phyloP scores from a whole-genome alignment of 768 basidiomycete genomes.

The Amanita fuliginea region DNA sequence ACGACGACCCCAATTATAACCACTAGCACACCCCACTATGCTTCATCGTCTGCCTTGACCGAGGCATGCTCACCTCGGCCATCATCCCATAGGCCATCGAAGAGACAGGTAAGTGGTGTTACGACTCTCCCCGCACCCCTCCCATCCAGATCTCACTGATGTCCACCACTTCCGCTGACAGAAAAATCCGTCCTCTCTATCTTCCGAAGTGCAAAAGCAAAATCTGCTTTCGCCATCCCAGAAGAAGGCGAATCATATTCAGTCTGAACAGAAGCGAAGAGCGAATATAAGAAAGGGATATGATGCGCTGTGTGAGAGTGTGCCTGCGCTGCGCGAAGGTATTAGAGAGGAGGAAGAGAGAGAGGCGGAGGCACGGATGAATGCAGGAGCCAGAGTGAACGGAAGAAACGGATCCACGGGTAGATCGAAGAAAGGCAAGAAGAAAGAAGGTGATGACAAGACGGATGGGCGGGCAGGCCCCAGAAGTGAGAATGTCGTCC shows the following conservation, averaged over 20 bases:
- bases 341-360: constrained; percentile 67
- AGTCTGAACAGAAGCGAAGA: constrained; percentile 87
- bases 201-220: constrained; percentile 19
- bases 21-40: constrained; percentile 3
- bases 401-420: constrained; percentile 22
- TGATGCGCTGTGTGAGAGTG: constrained; percentile 74
- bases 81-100: neutral
- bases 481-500: constrained; percentile 81
- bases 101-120: constrained; percentile 2
- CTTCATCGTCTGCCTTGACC: neutral
- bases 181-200: neutral
- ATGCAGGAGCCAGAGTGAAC: constrained; percentile 15
- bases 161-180: too few species aligned
- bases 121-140: neutral
- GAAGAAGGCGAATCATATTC: constrained; percentile 91
- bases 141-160: neutral
- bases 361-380: constrained; percentile 15
- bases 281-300: constrained; percentile 87
- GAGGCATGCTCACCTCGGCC: neutral
- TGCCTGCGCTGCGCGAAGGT: constrained; percentile 75
- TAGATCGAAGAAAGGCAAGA: constrained; percentile 28
- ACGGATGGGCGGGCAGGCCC: constrained; percentile 82
- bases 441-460: constrained; percentile 39
- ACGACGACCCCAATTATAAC: constrained; percentile 11
- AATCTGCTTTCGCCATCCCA: constrained; percentile 68